These are phyloP conservation scores for Leavenworthia alabamica DNA, from an alignment of 345 rosid genomes.

Conservation along the genomic window DNA sequence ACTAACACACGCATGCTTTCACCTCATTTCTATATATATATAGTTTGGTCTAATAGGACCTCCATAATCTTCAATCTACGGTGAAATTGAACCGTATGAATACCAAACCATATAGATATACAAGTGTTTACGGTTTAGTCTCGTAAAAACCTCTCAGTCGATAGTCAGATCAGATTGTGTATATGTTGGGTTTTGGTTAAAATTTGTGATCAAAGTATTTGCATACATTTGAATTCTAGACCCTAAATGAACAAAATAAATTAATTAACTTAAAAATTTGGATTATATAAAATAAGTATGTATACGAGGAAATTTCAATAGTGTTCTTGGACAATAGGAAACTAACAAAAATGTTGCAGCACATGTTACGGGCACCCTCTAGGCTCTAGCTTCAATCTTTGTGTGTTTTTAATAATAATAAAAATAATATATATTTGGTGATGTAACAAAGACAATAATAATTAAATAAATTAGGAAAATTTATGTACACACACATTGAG, in stretches of 20 bases:
- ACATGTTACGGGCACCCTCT: constrained; percentile 28
- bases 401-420: background rate
- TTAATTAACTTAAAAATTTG: background rate
- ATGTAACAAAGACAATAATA: background rate
- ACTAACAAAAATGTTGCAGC: constrained; percentile 28
- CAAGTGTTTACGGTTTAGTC: background rate
- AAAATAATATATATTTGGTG: background rate
- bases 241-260: background rate
- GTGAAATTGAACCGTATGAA: background rate
- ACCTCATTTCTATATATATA: background rate
- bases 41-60: background rate
- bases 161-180: background rate
- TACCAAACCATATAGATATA: background rate
- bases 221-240: background rate
- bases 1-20: constrained; percentile 29
- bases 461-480: background rate
- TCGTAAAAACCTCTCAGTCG: background rate
- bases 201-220: background rate
- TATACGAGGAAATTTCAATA: background rate
- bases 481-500: background rate
- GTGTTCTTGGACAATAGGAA: constrained; percentile 17
- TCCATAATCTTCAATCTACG: background rate
- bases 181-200: background rate
- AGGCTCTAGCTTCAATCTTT: background rate
- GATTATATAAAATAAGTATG: background rate